Base-by-base conservation (phyloP, 352 stramenopile species). In the Phytophthora meadii region DNA sequence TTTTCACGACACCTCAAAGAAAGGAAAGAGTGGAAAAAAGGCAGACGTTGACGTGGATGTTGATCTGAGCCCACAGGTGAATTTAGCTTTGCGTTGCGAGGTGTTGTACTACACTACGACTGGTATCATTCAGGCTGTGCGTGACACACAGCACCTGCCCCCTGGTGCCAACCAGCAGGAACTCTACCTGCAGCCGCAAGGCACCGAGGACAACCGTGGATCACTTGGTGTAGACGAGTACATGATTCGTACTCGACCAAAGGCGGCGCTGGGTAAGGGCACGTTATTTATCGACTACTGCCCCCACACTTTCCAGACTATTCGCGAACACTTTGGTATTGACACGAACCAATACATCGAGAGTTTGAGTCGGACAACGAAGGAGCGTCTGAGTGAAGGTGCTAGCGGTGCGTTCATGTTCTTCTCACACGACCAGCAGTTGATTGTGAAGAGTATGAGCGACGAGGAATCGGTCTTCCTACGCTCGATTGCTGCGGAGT, bases 371-470 rank as follows among this genome's bases (percentile, higher is more conserved):
- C 78, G 84, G 14, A 95, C 87, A 34, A 95, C 88, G 0, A 95
- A 95, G 70, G 88, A 95, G 47, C 82, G 88, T 11, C 46, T 95
- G 56, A 94, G 86, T 68, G 88, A 95, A 87, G 88, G 88, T 47
- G 88, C 88, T 0, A 94, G 86, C 67, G 88, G 88, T 10, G 88
- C 88, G 11, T 95, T 95, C 70, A 95, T 95, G 88, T 95, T 94
- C 68, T 95, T 95, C 61, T 95, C 88, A 5, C 81, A 91, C 59
- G 88, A 95, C 58, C 88, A 95, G 68, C 82, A 94, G 65, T 57
- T 94, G 51, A 95, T 95, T 62, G 88, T 95, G 48, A 95, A 95
- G 69, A 95, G 88, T 82, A 95, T 95, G 88, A 94, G 86, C 57
- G 81, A 93, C 54, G 88, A 93, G 48, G 88, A 95, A 54, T 91